phyloP scores from a whole-genome alignment of 345 rosid genomes.

The Pelargonium nanum region DNA sequence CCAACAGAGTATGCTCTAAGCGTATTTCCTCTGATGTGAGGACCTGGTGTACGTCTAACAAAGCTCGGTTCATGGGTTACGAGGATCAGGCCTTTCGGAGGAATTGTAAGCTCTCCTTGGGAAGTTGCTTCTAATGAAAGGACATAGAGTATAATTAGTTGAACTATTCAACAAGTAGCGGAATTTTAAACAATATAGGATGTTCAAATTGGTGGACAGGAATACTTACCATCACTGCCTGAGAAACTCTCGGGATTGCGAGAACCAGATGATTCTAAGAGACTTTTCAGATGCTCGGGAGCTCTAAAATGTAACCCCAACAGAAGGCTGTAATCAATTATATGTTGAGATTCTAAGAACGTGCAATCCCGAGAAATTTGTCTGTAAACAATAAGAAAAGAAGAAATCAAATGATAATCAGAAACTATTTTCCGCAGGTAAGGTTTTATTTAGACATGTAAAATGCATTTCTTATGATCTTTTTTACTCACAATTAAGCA shows the following conservation, averaged over 20 bases:
- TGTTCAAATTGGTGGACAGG: background rate
- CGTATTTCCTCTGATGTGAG: constrained; percentile 76
- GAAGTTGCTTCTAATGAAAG: constrained; percentile 27
- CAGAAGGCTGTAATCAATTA: constrained; percentile 82
- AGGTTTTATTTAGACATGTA: too few species aligned
- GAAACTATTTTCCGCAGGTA: background rate
- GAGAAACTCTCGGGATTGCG: constrained; percentile 29
- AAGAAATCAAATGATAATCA: background rate
- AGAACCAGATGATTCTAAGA: constrained; percentile 43
- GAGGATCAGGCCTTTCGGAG: constrained; percentile 52
- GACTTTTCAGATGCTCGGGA: constrained; percentile 55
- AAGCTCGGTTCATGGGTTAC: constrained; percentile 70
- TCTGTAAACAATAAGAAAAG: constrained; percentile 27
- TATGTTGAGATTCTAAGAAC: constrained; percentile 71
- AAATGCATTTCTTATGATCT: too few species aligned
- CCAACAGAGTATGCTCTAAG: constrained; percentile 63
- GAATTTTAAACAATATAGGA: background rate
- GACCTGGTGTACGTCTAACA: constrained; percentile 63
- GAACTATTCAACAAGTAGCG: background rate
- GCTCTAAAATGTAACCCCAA: constrained; percentile 82
- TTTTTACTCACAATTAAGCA: too few species aligned
- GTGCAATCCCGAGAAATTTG: constrained; percentile 60
- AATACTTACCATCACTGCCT: constrained; percentile 38
- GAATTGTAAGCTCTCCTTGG: constrained; percentile 42
- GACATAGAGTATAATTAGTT: constrained; percentile 3